Base-by-base conservation (phyloP, 208 protist genomes). In the Wallacemonas sp. region DNA sequence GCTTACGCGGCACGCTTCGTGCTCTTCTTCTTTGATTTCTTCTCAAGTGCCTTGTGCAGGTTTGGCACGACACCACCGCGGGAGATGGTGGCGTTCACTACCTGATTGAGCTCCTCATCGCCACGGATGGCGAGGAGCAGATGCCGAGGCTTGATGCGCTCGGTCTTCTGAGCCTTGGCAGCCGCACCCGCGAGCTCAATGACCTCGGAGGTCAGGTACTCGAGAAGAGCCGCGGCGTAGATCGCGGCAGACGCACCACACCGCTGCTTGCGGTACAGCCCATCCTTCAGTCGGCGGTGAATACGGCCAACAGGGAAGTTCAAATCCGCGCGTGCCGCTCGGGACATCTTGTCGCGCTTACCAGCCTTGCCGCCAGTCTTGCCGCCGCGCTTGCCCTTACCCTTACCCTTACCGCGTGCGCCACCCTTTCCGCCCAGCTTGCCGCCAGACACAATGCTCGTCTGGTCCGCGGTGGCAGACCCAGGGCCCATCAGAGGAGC, bases 201-300 rank as follows among this genome's bases (percentile, higher is more conserved):
- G 56, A 99, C 94, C 86, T 99, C 98, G 21, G 97, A 98, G 33
- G 96, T 98, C 9, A 99, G 80, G 80, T 99, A 99, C 84, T 99
- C 98, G 30, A 99, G 85, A 75, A 99, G 93, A 12, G 98, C 98
- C 30, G 98, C 97, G 62, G 84, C 90, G 94, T 99, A 99, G 55
- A 99, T 98, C 11, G 98, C 97, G 0, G 98, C 97, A 5, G 94
- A 98, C 28, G 96, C 97, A 34, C 97, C 97, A 46, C 99, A 98
- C 55, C 98, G 95, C 67, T 97, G 94, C 56, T 97, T 92, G 72
- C 87, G 85, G 64, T 94, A 89, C 39, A 98, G 90, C 17, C 96
- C 84, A 46, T 97, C 78, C 90, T 99, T 99, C 55, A 99, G 81
- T 51, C 96, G 88, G n/a, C 97, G 89, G 84, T 99, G 98, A 63